Base-by-base conservation (phyloP, 352 stramenopile genomes). In the Phytopythium montanum region DNA sequence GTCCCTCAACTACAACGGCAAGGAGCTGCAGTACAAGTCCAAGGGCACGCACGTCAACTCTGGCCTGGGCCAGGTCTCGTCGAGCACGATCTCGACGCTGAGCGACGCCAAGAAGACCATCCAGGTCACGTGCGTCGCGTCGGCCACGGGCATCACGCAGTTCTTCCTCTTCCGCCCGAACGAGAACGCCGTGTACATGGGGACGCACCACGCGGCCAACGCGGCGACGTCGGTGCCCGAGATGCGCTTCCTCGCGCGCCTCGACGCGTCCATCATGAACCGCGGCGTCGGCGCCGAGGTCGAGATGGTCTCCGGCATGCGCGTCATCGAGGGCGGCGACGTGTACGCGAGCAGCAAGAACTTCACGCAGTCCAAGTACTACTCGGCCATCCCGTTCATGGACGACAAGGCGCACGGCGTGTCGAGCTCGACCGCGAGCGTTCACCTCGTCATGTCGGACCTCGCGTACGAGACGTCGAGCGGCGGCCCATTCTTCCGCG, bases 171-270 rank as follows among this genome's bases (percentile, higher is more conserved):
- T 81, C 73, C 72, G 75, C 14, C 72, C 73, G 1, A 71, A 77
- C 41, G 75, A 85, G 59, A 85, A 79, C 36, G 59, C 61, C 29
- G 57, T 85, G 39, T 85, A 85, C 65, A 82, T 85, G 73, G 75
- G 72, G 28, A 85, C 72, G 10, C 72, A 82, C 70, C 70, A 81
- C 62, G 80, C 75, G 5, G 72, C 80, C 60, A 29, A 28, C 19
- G 29, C 51, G n/a, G 19, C 19, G 28, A 56, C 31, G 31, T 14
- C 63, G 39, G 62, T 85, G 0, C 60, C 65, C 4, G 75, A 85
- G 54, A 60, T 85, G 6, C 75, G 75, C 29, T 82, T 85, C 64
- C 56, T 85, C 0, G 72, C 70, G 31, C 75, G 75, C 14, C 48
- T 84, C 2, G 66, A 73, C 48, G 66, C 61, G 50, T 75, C 65